Evolutionary conservation across 306 rosid species (phyloP), one percentile per base, ranked within the genome.

Genomic region (Oxytropis ochrocephala): DNA sequence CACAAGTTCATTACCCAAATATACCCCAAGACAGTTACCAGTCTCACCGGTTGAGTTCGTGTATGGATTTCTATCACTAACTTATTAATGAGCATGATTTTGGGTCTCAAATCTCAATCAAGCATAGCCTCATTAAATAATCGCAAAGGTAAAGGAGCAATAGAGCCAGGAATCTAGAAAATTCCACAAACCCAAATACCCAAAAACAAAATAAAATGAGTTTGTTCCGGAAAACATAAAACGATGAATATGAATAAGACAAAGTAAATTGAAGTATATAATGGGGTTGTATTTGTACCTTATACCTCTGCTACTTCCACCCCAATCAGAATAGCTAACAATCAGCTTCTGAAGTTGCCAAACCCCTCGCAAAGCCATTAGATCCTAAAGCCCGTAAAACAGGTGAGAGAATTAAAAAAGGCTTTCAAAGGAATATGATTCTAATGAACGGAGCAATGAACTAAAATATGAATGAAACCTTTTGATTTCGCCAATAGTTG

Each of bases 281-380:
- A 65, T n/a, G 67, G 4, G 14, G 39, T 11, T 27, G 60, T 47
- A 83, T 87, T 9, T 27, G 42, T 78, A 90, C 97, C 96, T 88
- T 72, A 88, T 86, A 35, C 98, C 98, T 81, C 87, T 82, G 70
- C 96, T 90, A 77, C 98, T 90, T 76, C 98, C 96, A 8, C 97
- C 97, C 97, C 96, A 93, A 62, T 90, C 79, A 55, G 83, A 80
- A 70, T 68, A 88, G 84, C 88, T 93, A 61, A 90, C 98, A 65
- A 90, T 67, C 72, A 93, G 76, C 82, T 90, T 88, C 64, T 88
- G 51, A 53, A 90, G 88, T 58, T 93, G 98, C 98, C 98, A 93
- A 38, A 75, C 91, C 41, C 98, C 97, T 75, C 91, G 79, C 80
- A 86, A 75, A 53, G 98, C 98, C 98, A 93, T 93, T 74, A 73